These are phyloP conservation scores for Circinella minor DNA, from an alignment of 371 early-diverging fungal species.

Conservation along the genomic window DNA sequence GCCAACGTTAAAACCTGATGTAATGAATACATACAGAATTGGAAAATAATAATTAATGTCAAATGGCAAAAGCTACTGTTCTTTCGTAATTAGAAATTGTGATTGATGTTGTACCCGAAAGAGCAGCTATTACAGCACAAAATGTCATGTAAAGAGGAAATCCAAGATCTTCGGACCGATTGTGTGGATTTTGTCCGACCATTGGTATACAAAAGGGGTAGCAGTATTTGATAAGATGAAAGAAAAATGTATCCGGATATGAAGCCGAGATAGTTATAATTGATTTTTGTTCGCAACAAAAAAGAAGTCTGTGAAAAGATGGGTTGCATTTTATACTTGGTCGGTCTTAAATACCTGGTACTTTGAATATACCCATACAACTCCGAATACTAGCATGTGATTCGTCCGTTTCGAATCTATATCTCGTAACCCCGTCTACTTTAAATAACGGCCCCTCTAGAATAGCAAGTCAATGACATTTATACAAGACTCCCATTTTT, in stretches of 20 bases:
- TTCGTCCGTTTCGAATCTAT: background rate
- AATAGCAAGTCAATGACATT: no score
- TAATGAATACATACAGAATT: no score
- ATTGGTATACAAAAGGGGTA: background rate
- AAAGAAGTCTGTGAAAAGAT: background rate
- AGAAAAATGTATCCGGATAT: background rate
- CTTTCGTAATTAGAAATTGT: no score
- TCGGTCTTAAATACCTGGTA: background rate
- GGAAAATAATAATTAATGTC: no score
- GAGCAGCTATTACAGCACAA: slow-evolving; percentile 22
- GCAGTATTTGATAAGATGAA: background rate
- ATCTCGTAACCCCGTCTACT: background rate
- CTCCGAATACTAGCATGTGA: slow-evolving; percentile 5
- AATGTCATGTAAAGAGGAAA: slow-evolving; percentile 11
- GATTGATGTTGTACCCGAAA: background rate
- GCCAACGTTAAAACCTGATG: slow-evolving; percentile 25
- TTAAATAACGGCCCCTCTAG: background rate
- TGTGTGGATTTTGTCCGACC: slow-evolving; percentile 2
- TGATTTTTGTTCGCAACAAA: no score
- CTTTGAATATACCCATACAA: slow-evolving; percentile 7
- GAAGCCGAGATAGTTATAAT: no score
- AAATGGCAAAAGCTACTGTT: no score
- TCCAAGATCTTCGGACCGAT: slow-evolving; percentile 10
- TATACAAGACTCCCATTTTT: no score
- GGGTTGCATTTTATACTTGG: background rate